Evolutionary conservation across 192 early-diverging fungal genomes (phyloP).

Genomic region (Dissophora ornata): DNA sequence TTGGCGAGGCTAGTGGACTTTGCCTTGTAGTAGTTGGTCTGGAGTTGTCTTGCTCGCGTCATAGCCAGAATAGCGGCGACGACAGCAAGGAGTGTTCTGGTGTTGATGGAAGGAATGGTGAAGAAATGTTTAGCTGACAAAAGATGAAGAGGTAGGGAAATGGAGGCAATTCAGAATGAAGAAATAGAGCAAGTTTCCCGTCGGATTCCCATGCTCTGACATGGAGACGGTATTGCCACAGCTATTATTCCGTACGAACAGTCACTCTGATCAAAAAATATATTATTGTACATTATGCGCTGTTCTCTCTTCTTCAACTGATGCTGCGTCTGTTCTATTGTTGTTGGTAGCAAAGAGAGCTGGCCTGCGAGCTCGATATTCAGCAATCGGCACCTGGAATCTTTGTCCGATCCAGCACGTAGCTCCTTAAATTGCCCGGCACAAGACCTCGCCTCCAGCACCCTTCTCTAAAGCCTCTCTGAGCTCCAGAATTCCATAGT

Average conservation of each 20-base stretch:
- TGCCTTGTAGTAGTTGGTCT: conserved; percentile 13
- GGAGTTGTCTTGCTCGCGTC: conserved; percentile 43
- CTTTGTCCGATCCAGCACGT: too few species aligned
- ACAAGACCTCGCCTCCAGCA: conserved; percentile 90
- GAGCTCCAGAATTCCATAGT: conserved; percentile 88
- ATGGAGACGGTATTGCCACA: too few species aligned
- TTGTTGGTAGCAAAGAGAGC: too few species aligned
- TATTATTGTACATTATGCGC: too few species aligned
- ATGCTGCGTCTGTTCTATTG: too few species aligned
- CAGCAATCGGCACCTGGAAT: too few species aligned
- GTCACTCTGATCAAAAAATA: too few species aligned
- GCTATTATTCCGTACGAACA: too few species aligned
- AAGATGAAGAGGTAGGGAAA: conserved; percentile 10
- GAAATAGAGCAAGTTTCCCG: background rate
- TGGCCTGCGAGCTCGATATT: too few species aligned
- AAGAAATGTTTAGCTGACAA: background rate
- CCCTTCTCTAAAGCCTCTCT: conserved; percentile 88
- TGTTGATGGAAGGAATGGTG: conserved; percentile 52
- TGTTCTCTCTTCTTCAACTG: too few species aligned
- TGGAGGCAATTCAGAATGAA: conserved; percentile 1
- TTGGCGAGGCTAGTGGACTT: conserved; percentile 6
- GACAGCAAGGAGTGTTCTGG: conserved; percentile 32
- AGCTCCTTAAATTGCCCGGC: conserved; percentile 67
- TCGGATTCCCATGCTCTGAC: too few species aligned
- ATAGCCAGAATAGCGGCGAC: conserved; percentile 44